phyloP scores from a whole-genome alignment of 805 yeast species.

The Saturnispora hagleri region DNA sequence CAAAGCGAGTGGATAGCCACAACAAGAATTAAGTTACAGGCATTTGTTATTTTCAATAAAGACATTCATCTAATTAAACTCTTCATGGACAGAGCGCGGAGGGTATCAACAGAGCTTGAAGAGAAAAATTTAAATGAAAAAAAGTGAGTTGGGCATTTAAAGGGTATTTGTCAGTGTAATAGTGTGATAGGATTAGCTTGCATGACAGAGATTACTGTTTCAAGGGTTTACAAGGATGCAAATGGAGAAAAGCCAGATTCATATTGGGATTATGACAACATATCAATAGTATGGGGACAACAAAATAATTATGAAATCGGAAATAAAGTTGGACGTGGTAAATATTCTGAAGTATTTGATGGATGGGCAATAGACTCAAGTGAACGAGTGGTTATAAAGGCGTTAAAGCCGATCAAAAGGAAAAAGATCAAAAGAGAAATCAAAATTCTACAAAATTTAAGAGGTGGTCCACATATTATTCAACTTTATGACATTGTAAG shows the following conservation, averaged over 20 bases:
- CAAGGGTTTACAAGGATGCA: conserved; percentile 66
- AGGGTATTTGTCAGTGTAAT: neutral
- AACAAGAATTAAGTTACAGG: conserved; percentile 10
- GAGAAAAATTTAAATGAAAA: neutral
- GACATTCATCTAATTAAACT: conserved; percentile 13
- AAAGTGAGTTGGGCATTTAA: neutral
- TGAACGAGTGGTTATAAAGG: conserved; percentile 71
- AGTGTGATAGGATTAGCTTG: neutral
- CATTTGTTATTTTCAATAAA: conserved; percentile 17
- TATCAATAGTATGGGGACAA: conserved; percentile 51
- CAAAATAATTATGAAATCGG: conserved; percentile 54
- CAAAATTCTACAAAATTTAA: conserved; percentile 73
- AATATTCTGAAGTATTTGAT: conserved; percentile 90
- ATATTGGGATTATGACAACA: conserved; percentile 82
- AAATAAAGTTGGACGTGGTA: conserved; percentile 83
- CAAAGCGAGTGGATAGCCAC: neutral
- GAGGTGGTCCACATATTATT: conserved; percentile 78
- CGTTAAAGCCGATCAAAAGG: conserved; percentile 84
- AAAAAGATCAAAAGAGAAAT: conserved; percentile 89
- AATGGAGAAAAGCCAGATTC: conserved; percentile 57
- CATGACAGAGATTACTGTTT: conserved; percentile 14
- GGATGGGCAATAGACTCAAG: conserved; percentile 64
- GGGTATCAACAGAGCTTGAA: neutral
- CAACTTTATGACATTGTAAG: conserved; percentile 72
- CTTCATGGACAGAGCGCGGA: conserved; percentile 7